Evolutionary conservation across 768 basidiomycete genomes (phyloP), one percentile per base, ranked within the genome.

Genomic region (Boletellus emodensis): DNA sequence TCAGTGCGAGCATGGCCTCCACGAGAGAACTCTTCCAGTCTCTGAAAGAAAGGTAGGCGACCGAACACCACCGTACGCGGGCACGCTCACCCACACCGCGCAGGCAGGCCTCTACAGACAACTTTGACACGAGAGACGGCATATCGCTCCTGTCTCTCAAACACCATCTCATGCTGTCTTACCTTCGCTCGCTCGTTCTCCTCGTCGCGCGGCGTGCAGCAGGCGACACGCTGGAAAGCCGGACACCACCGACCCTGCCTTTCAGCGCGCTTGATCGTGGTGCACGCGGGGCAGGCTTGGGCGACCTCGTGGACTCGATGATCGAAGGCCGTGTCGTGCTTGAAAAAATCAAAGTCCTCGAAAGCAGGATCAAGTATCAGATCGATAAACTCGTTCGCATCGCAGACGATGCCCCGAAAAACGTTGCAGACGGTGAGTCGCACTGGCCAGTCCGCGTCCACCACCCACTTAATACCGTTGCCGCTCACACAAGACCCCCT

Each of bases 101-200:
- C 48, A 77, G 71, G 52, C 56, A 63, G 28, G 49, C 63, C 35
- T 56, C 51, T 20, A 55, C 70, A 3, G 56, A 70, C 24, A 71
- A 74, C 28, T 48, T 81, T 30, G 76, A 87, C 53, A 79, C 76
- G 11, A 78, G 75, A 59, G 79, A 90, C 28, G 96, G 96, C 35
- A 91, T 99, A 53, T 97, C 96, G 0, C 76, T 99, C 5, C 75
- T 99, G 20, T 88, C 90, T 11, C 71, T 94, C 44, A 94, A 96
- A 70, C 87, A 94, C 58, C 82, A 93, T 47, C 67, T 89, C 18
- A 76, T 96, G 52, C 69, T 97, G 3, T 85, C 85, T 2, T 95
- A 96, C 66, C 73, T 96, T 10, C 92, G 93, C 50, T 85, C 90
- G 13, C 75, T 96, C 35, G 76, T 83, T 30, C 79, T 95, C 38